A percentile compares a stretch with the other conserved stretches of the same genome.
Evolutionary conservation across 495 filamentous ascomycete species (phyloP).

Genomic region (Aspergillus baeticus): DNA sequence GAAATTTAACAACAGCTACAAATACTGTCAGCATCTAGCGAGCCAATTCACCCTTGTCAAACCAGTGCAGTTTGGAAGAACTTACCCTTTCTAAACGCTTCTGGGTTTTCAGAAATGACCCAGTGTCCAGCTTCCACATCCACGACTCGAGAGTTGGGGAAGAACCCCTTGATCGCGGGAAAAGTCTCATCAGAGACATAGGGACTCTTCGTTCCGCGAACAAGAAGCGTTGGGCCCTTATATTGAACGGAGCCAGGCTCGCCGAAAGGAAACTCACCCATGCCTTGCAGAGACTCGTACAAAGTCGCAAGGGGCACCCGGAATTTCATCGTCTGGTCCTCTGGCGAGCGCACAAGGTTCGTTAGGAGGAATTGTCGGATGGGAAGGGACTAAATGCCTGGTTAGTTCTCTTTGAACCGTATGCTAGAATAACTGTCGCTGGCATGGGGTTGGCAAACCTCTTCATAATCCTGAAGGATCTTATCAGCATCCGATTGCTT

Average conservation of each 20-base stretch:
- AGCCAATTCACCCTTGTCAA: background rate
- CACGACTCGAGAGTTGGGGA: slow-evolving; percentile 73
- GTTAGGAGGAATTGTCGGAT: slow-evolving; percentile 92
- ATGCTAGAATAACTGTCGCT: background rate
- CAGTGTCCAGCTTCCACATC: slow-evolving; percentile 92
- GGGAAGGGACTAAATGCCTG: slow-evolving; percentile 50
- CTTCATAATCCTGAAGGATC: slow-evolving; percentile 76
- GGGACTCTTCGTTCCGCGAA: slow-evolving; percentile 76
- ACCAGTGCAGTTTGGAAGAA: background rate
- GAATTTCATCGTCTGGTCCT: slow-evolving; percentile 47
- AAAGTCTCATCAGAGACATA: slow-evolving; percentile 90
- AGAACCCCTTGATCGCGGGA: slow-evolving; percentile 84
- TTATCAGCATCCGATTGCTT: slow-evolving; percentile 75
- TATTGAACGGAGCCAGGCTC: slow-evolving; percentile 53
- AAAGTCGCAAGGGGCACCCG: slow-evolving; percentile 63
- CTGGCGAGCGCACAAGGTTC: slow-evolving; percentile 65
- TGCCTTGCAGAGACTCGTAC: slow-evolving; percentile 54
- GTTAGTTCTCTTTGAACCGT: background rate
- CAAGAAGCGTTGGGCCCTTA: slow-evolving; percentile 74
- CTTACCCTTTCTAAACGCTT: slow-evolving; percentile 79
- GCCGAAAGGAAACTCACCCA: slow-evolving; percentile 83
- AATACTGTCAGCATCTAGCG: background rate
- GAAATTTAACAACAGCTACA: slow-evolving; percentile 42
- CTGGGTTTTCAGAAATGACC: slow-evolving; percentile 91
- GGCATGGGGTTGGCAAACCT: slow-evolving; percentile 32